A percentile compares a stretch with the other conserved stretches of the same genome.
These are phyloP conservation scores for Leccinum aurantiacum DNA, from an alignment of 768 basidiomycete species.

Conservation along the genomic window DNA sequence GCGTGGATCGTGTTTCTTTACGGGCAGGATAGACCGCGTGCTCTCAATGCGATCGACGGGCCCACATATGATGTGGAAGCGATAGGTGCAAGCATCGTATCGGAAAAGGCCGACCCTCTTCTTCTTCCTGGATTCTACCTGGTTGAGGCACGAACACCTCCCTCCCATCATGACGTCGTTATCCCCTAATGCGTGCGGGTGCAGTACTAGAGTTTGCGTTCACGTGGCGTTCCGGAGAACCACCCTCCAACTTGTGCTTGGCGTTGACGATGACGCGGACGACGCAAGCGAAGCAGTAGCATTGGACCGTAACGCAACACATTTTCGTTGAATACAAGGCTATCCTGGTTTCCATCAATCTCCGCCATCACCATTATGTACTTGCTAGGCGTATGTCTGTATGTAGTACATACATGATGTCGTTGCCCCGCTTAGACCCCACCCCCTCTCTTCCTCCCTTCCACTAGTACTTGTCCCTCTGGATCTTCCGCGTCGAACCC, in stretches of 20 bases:
- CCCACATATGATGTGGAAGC: neutral
- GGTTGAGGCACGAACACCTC: neutral
- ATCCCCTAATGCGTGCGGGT: neutral
- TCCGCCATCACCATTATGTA: neutral
- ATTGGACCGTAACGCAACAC: neutral
- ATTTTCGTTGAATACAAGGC: neutral
- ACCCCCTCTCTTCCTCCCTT: neutral
- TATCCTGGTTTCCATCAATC: neutral
- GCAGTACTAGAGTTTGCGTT: neutral
- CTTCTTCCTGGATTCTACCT: neutral
- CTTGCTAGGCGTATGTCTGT: neutral
- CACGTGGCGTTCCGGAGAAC: neutral
- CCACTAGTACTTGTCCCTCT: neutral
- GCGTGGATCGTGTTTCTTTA: neutral
- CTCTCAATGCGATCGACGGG: neutral
- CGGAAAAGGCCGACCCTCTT: neutral
- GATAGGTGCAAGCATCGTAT: neutral
- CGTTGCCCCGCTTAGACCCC: neutral
- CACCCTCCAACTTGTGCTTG: neutral
- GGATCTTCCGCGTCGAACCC: neutral
- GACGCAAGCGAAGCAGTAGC: neutral
- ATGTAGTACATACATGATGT: neutral
- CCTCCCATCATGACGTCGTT: neutral
- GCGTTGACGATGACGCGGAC: neutral
- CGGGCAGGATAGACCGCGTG: neutral